Base-by-base conservation (phyloP, 2,329 filamentous ascomycete genomes). In the Aspergillus ibericus region DNA sequence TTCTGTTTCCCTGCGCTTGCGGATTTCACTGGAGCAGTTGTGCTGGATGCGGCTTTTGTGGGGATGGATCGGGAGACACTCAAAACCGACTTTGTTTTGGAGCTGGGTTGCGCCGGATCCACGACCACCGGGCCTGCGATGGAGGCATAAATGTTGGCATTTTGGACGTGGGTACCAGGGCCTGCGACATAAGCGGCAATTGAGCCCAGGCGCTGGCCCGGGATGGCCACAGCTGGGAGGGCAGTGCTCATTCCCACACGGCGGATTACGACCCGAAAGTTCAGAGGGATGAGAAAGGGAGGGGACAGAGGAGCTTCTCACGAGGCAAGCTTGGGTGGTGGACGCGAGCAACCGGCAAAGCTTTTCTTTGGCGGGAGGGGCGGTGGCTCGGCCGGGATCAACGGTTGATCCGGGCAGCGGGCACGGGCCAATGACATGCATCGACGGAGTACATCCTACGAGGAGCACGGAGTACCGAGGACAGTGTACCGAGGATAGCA, bases 141-240 rank as follows among this genome's bases (percentile, higher is more conserved):
- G 18, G 93, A 96, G 59, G 93, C 88, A 74, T 89, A 89, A 66
- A 97, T 85, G 59, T 88, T 84, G 62, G 85, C 82, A 63, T 89
- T 82, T 77, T 91, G 84, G 64, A 96, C 82, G 75, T 98, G 92
- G 0, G 92, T 96, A 64, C 93, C 95, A 10, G 90, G 81, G 13
- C 93, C 93, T 27, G 92, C 84, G 40, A 83, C 77, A 76, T 89
- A 93, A 65, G 86, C 84, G 56, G 83, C 80, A 16, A 82, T 77
- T 16, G 88, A 78, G 29, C 90, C 93, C 40, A 99, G 85, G 47
- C 87, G 79, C 73, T 95, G 90, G 72, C 95, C 95, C 10, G 95
- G 95, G 49, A 96, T 83, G 55, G 88, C 90, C 66, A 92, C 59
- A 22, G 68, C 59, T n/a, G 77, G 75, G 25, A 79, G 61, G 3